Base-by-base conservation (phyloP, 106 monocot genomes). In the Iris macrosiphon region DNA sequence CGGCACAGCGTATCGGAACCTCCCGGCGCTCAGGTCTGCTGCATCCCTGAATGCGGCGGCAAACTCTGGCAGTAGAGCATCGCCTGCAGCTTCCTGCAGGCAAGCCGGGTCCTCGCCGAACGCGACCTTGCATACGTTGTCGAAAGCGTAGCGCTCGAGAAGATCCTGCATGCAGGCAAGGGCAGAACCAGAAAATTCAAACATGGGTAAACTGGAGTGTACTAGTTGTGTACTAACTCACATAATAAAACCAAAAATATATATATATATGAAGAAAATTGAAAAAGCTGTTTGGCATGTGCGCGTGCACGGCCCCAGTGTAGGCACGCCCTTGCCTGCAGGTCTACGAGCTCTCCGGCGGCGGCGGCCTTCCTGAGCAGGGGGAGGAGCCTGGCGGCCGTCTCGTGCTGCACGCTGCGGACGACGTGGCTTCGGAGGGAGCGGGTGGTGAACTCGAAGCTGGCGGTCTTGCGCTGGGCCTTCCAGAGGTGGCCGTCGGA, bases 81-180 rank as follows among this genome's bases (percentile, higher is more conserved):
- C 41, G 8, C 23, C 44, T 32, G 13, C 29, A 59, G 4, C 31
- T 4, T 33, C 35, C 5, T 17, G 21, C 11, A 67, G 61, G 15
- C 46, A 62, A 2, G 49, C 61, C 2, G 73, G 59, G 32, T 75
- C 74, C 5, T 25, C 55, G 31, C 17, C 52, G 49, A 75, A 75
- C 6, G 61, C 60, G 5, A 75, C 49, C 48, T 62, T 55, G 61
- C 67, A 75, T 27, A 75, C 49, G 40, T 62, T 68, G 22, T 75
- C 67, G 42, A 75, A 75, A 9, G 67, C 67, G 62, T 68, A 68
- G 0, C 62, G 74, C 18, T 68, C 67, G 0, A 75, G 55, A 0
- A 62, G 13, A 21, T 75, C 62, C 30, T 75, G 74, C n/a, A 74
- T 37, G 30, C 60, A 41, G 29, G 60, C 69, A 21, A 69, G 28